Evolutionary conservation across 179 eudicot genomes (phyloP), one percentile per base, ranked within the genome.

Genomic region (Camellia oleifera): DNA sequence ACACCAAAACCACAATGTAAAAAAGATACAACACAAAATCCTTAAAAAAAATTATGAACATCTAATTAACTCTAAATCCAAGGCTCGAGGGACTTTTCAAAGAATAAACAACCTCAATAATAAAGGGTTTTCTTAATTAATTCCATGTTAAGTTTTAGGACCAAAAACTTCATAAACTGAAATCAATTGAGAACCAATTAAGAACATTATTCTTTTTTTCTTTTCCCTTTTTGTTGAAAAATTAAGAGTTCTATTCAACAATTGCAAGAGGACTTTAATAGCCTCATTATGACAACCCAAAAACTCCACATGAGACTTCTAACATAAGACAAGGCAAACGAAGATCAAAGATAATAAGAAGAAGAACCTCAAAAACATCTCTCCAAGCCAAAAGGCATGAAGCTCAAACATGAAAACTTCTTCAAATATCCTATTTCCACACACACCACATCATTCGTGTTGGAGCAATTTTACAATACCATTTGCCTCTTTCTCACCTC

Each of bases 331-430:
- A 2, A 72, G 54, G n/a, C 60, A 54, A 73, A 73, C 14, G 26
- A 20, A 32, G 23, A 26, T 26, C 20, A 54, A 4, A 26, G 12
- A 17, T 5, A 48, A 48, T 26, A 5, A 42, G 2, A 42, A 44
- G 2, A 61, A 45, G 53, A 45, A 76, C 44, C 42, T 18, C 15
- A 70, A 62, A 32, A 13, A 12, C n/a, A 62, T 5, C 67, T 45
- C 52, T 58, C 64, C 48, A 40, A 75, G 48, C 73, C 42, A 17
- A 8, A 17, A 72, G 53, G 58, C 67, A 40, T 8, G 77, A 75
- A 62, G 57, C 69, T 56, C 20, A 7, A 26, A 53, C 42, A 23
- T 26, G 17, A 40, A 42, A 44, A 42, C 4, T 20, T 40, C 67
- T 32, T 75, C 48, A 10, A 17, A 14, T 75, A 23, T 46, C 42